Base-by-base conservation (phyloP, 768 basidiomycete species). In the Pulveroboletus frians region DNA sequence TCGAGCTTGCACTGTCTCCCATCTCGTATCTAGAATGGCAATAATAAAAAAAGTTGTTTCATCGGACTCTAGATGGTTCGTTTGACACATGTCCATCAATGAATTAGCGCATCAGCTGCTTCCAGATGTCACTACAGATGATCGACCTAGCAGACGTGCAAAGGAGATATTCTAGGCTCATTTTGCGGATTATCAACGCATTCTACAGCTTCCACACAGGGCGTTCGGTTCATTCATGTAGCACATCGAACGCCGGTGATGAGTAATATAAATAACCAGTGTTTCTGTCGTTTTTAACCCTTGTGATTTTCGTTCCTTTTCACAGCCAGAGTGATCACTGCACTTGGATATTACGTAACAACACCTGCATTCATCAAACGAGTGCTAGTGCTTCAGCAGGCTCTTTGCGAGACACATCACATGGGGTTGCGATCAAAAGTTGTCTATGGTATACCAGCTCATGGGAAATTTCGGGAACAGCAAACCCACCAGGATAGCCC, bases 401-500 rank as follows among this genome's bases (percentile, higher is more conserved):
- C 27, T 51, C 53, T 32, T 58, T 47, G 31, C 47, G 46, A 39
- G 63, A 65, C 20, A 69, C 48, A 37, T 68, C 66, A 31, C 43
- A 44, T 20, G 56, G 55, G 2, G 55, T 62, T 23, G 62, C 68
- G n/a, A 54, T 54, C 26, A 68, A 49, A 37, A 62, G 58, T 36
- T 58, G 66, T 8, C 46, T 55, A 14, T 39, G 58, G 40, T 58
- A 54, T 21, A 20, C 52, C 35, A 27, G 38, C 18, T 68, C 66
- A 9, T 31, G 21, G 7, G 57, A 38, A 23, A 58, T 53, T 36
- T 66, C 62, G 26, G 66, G 66, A 14, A 67, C 54, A 13, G 50
- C 43, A 40, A 69, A 68, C 13, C 66, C 62, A 36, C 64, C 66
- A 3, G 62, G 52, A 32, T 73, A 57, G 0, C 65, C 68, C 73